Evolutionary conservation across 169 alveolate species (phyloP).

Genomic region (Plasmodium fragile): DNA sequence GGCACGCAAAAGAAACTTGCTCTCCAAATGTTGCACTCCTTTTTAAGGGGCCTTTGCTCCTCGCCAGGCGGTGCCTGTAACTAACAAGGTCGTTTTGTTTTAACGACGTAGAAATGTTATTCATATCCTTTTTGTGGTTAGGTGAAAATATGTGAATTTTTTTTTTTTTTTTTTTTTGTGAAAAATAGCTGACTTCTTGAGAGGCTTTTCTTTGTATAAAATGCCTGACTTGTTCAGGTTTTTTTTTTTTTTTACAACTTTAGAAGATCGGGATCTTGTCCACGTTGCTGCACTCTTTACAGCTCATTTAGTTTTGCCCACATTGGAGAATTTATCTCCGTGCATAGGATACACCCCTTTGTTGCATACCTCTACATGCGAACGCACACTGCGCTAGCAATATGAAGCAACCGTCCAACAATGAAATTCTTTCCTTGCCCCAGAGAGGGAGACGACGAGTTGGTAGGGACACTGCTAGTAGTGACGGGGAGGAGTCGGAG

Average conservation of each 20-base stretch:
- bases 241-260: not conserved
- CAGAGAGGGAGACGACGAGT: constrained; percentile 55
- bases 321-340: not conserved
- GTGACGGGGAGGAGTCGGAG: constrained; percentile 12
- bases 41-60: not conserved
- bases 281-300: not conserved
- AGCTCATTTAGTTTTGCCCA: not conserved
- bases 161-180: not conserved
- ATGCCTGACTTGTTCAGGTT: not conserved
- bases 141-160: not conserved
- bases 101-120: not conserved
- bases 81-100: not conserved
- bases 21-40: not conserved
- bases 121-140: not conserved
- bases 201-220: not conserved
- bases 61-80: not conserved
- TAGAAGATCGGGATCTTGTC: not conserved
- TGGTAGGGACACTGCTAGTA: constrained; percentile 1
- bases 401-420: constrained; percentile 11
- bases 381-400: not conserved
- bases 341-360: not conserved
- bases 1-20: not conserved
- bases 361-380: not conserved
- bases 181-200: not conserved
- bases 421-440: constrained; percentile 54